Base-by-base conservation (phyloP, 306 rosid species). In the Corylus avellana region DNA sequence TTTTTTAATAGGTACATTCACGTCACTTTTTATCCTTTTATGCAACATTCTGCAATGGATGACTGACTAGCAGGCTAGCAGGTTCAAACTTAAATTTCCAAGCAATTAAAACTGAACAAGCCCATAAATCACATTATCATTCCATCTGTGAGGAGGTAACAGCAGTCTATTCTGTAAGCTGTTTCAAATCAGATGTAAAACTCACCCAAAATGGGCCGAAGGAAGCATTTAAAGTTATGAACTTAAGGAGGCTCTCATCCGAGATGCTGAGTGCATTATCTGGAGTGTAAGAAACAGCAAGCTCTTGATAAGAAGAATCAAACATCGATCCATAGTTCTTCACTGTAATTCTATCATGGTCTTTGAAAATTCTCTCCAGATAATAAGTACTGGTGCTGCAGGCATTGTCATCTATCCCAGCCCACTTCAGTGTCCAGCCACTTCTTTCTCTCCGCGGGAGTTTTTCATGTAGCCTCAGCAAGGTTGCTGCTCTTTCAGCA, bases 401-500 rank as follows among this genome's bases (percentile, higher is more conserved):
- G 32, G 80, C 62, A 47, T 71, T 70, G 50, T 63, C 70, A 44
- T 35, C 55, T 3, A 44, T 79, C 64, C 66, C 80, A 18, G 32
- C 29, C 75, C 63, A 70, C 70, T 85, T 81, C 7, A 58, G 67
- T 54, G 61, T 75, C 87, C 80, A 32, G 56, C 17, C 59, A 59
- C 78, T 32, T 32, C 75, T 83, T 70, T 48, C 84, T 59, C 70
- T 64, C 75, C n/a, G 50, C 13, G 92, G 88, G 78, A 79, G 85
- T 67, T 84, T 78, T 81, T 91, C 94, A 72, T 83, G 81, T 71
- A 95, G 80, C 89, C 93, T 87, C 80, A 92, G 86, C 75, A 95
- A 86, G 76, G 90, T 83, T 76, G 92, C 90, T 5, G 97, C 98
- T 83, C 88, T 89, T 78, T 92, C 93, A 81, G 87, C 92, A 70